phyloP scores from a whole-genome alignment of 495 filamentous ascomycete species.

The Penicillium lagena region DNA sequence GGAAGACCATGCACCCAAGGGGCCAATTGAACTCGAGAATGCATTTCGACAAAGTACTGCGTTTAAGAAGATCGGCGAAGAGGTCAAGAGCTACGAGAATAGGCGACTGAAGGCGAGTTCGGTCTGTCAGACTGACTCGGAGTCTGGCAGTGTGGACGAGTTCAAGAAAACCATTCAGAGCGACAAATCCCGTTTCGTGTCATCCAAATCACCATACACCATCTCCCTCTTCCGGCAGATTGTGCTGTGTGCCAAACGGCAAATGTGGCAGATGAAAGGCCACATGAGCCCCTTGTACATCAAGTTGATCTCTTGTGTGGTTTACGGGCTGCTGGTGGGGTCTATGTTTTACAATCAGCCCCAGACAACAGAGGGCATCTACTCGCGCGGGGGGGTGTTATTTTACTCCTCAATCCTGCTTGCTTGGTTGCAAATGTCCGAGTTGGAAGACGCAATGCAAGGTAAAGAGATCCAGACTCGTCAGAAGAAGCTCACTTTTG shows the following conservation, averaged over 20 bases:
- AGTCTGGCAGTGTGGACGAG: conserved; percentile 37
- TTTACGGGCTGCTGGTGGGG: conserved; percentile 27
- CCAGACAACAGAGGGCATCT: conserved; percentile 41
- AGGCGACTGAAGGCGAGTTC: conserved; percentile 22
- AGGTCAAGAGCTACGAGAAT: conserved; percentile 45
- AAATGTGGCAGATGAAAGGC: conserved; percentile 44
- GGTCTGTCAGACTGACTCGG: conserved; percentile 27
- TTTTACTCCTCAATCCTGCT: conserved; percentile 76
- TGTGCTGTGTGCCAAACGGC: conserved; percentile 53
- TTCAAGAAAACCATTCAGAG: conserved; percentile 35
- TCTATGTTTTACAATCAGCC: conserved; percentile 33
- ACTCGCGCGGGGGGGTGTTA: conserved; percentile 41
- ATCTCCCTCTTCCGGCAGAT: conserved; percentile 59
- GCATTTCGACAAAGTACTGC: conserved; percentile 45
- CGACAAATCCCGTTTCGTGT: conserved; percentile 33
- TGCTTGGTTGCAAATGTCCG: conserved; percentile 70
- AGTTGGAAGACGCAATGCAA: conserved; percentile 64
- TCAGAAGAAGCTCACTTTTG: conserved; percentile 72
- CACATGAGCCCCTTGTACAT: conserved; percentile 26
- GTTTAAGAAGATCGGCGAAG: conserved; percentile 38
- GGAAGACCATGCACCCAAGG: conserved; percentile 60
- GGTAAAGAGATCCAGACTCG: conserved; percentile 68
- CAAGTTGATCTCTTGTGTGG: conserved; percentile 25
- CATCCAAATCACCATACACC: conserved; percentile 46
- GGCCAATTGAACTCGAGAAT: conserved; percentile 58